Percentiles rank a stretch among this genome's conserved stretches.
These are phyloP conservation scores for Sordariomycetes sp. DNA, from an alignment of 2,329 filamentous ascomycete genomes.

Conservation along the genomic window DNA sequence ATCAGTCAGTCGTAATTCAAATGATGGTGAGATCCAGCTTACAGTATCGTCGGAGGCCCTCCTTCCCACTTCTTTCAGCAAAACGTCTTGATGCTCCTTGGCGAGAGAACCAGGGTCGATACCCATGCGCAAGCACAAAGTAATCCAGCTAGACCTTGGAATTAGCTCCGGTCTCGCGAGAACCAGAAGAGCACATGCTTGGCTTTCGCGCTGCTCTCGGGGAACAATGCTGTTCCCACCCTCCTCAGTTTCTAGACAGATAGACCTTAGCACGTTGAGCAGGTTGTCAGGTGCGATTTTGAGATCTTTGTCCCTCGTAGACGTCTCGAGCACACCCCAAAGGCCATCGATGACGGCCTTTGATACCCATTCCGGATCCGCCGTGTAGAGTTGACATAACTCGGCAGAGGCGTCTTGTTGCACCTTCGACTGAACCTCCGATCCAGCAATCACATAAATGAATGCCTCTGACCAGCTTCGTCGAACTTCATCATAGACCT, in stretches of 20 bases:
- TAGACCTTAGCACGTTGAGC: constrained; percentile 48
- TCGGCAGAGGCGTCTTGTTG: constrained; percentile 53
- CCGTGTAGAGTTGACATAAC: constrained; percentile 57
- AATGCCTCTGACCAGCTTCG: constrained; percentile 76
- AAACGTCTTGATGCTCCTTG: constrained; percentile 48
- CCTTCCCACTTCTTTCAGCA: constrained; percentile 58
- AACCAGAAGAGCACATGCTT: constrained; percentile 70
- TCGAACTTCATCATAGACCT: constrained; percentile 37
- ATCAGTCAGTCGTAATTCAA: background rate
- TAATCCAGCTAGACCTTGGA: constrained; percentile 78
- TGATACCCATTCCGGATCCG: constrained; percentile 48
- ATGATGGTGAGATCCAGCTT: constrained; percentile 10
- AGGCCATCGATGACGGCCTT: constrained; percentile 60
- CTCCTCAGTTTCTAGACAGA: constrained; percentile 53
- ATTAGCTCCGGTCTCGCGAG: constrained; percentile 72
- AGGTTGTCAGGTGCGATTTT: constrained; percentile 59
- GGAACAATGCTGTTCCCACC: constrained; percentile 30
- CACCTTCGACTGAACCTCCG: constrained; percentile 48
- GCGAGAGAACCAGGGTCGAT: constrained; percentile 78
- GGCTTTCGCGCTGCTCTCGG: constrained; percentile 41
- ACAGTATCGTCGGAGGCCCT: constrained; percentile 46
- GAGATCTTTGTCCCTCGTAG: constrained; percentile 63
- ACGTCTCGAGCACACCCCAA: constrained; percentile 69
- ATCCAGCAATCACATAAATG: constrained; percentile 66
- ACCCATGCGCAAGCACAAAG: constrained; percentile 69